Percentiles rank a stretch among this genome's conserved stretches.
Conservation (phyloP, 2,329 filamentous ascomycete genomes). For the Diplodia mutila region DNA sequence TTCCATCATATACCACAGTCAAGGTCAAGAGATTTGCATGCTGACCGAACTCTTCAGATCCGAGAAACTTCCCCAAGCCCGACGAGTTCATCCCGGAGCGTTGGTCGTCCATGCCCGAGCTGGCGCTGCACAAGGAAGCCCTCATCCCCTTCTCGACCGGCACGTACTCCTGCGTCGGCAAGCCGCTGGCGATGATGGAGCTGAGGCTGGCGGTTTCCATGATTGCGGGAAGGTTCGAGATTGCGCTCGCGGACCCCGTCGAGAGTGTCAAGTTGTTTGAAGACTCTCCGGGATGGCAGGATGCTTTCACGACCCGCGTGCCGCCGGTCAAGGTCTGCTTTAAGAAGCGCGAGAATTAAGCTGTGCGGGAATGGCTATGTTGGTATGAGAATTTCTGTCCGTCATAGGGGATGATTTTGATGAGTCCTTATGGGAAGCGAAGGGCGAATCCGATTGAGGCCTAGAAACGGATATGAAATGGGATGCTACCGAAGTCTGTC, state of each 20-base stretch:
- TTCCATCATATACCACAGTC: too few species aligned
- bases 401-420: background rate
- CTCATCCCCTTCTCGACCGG: conserved; percentile 56
- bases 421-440: background rate
- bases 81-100: conserved; percentile 40
- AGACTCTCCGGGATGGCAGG: conserved; percentile 1
- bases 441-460: background rate
- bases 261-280: conserved; percentile 4
- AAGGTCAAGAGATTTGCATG: background rate
- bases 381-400: background rate
- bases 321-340: conserved; percentile 3
- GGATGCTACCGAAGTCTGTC: background rate
- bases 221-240: conserved; percentile 65
- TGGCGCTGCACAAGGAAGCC: conserved; percentile 33
- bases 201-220: conserved; percentile 66
- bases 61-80: conserved; percentile 26
- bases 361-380: background rate
- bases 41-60: background rate
- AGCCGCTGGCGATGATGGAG: conserved; percentile 69
- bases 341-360: background rate
- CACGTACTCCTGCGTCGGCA: conserved; percentile 72
- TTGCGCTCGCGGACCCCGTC: conserved; percentile 35
- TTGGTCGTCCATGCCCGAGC: conserved; percentile 38
- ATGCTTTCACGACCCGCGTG: background rate
- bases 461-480: background rate